Conservation (phyloP, 2,329 filamentous ascomycete species). For the Scortechinia acanthostroma region DNA sequence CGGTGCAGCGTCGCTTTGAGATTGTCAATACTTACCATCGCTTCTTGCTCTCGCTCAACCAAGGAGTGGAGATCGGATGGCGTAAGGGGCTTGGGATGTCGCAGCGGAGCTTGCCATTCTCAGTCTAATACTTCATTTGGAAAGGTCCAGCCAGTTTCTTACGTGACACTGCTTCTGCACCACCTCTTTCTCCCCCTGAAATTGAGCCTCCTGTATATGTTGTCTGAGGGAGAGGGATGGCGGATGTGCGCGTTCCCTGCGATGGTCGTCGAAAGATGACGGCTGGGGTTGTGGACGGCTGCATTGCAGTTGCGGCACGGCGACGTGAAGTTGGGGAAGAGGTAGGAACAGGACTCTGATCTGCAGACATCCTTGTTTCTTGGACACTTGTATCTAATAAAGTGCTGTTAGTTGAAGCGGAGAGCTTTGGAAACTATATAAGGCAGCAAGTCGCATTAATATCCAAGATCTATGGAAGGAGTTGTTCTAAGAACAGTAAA, state of each 20-base stretch:
- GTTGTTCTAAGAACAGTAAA: too few species aligned
- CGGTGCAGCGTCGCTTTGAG: neutral
- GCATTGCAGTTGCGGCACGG: neutral
- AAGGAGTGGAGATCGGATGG: conserved; percentile 55
- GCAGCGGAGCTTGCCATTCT: conserved; percentile 35
- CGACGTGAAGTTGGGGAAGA: neutral
- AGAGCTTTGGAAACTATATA: too few species aligned
- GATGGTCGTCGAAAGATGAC: too few species aligned
- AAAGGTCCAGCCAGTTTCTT: neutral
- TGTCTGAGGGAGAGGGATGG: neutral
- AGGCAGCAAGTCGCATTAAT: too few species aligned
- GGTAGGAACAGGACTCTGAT: neutral
- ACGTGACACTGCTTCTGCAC: neutral
- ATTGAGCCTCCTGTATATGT: too few species aligned
- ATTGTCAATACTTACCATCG: conserved; percentile 35
- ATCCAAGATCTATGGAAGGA: too few species aligned
- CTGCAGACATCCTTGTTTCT: neutral
- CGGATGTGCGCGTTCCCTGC: too few species aligned
- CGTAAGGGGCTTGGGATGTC: conserved; percentile 54
- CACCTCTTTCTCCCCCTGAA: neutral
- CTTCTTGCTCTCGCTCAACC: conserved; percentile 60
- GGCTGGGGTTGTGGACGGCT: neutral
- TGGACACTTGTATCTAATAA: too few species aligned
- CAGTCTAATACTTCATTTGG: too few species aligned
- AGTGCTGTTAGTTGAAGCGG: too few species aligned